Evolutionary conservation across 495 filamentous ascomycete genomes (phyloP).

Genomic region (Xeromyces bisporus): DNA sequence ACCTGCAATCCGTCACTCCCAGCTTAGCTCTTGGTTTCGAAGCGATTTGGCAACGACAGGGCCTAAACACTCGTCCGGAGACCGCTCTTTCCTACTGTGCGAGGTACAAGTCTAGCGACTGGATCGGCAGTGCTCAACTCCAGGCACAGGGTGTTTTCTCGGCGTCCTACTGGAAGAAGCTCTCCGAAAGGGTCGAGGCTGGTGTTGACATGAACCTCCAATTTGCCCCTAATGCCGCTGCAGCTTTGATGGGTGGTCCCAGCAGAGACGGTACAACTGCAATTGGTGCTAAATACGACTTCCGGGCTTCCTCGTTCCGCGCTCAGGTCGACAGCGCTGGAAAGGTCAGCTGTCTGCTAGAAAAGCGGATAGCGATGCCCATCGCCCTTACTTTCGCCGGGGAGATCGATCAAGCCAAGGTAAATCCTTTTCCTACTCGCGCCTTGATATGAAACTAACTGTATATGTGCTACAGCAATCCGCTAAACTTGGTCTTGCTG

Average conservation of each 20-base stretch:
- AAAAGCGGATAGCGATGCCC: conserved; percentile 84
- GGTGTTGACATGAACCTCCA: conserved; percentile 89
- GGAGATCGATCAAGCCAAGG: conserved; percentile 92
- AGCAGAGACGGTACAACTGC: conserved; percentile 78
- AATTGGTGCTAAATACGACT: conserved; percentile 95
- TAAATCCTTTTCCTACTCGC: conserved; percentile 28
- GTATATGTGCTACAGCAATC: conserved; percentile 46
- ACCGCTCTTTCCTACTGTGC: conserved; percentile 73
- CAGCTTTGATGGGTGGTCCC: conserved; percentile 50
- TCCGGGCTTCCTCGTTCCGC: conserved; percentile 82
- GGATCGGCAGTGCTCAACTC: conserved; percentile 76
- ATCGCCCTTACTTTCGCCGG: conserved; percentile 88
- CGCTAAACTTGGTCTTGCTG: conserved; percentile 84
- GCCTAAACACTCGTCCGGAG: conserved; percentile 62
- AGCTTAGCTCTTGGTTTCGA: conserved; percentile 78
- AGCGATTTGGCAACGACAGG: conserved; percentile 78
- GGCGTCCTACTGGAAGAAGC: conserved; percentile 84
- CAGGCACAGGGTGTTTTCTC: conserved; percentile 70
- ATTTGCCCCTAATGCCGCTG: conserved; percentile 45
- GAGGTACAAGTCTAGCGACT: conserved; percentile 76
- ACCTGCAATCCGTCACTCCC: conserved; percentile 84
- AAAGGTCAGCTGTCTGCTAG: conserved; percentile 78
- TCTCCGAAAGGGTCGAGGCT: conserved; percentile 92
- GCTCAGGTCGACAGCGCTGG: conserved; percentile 91
- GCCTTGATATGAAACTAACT: conserved; percentile 7